Base-by-base conservation (phyloP, 2,329 filamentous ascomycete species). In the Fusarium burgessii region DNA sequence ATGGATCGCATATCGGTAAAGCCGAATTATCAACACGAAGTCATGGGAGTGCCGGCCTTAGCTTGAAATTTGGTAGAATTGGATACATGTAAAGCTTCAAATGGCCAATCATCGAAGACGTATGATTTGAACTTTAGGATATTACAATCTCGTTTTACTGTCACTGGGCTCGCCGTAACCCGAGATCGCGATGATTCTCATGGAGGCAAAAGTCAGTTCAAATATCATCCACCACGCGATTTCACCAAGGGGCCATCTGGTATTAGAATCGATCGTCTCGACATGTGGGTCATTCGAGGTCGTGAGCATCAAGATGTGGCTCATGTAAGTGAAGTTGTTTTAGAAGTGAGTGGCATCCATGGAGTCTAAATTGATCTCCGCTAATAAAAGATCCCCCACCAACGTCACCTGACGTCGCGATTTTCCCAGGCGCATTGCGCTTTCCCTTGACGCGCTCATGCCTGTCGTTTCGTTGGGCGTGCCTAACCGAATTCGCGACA, bases 321-420 rank as follows among this genome's bases (percentile, higher is more conserved):
- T 67, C 11, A 41, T 65, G 40, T 50, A 60, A 60, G 65, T 66
- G 33, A 51, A 63, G 49, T 43, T 62, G 43, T 36, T 46, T 36
- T 35, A 45, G 55, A 46, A 51, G 33, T 47, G 40, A 47, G 58
- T 29, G 42, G 51, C 42, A 15, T 25, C 20, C 13, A 35, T 27
- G n/a, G 40, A 20, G 18, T 18, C 50, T 36, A 36, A 36, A 45
- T 60, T 66, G 63, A 43, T 58, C 20, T 62, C 36, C 25, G 62
- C 55, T 18, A 10, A 36, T 18, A 10, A 36, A 33, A 50, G 17
- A 18, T 23, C 49, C 60, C 68, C 58, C 57, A 36, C 50, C 62
- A 64, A 61, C 56, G 71, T 77, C 75, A 77, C 75, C 75, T 77
- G 75, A 77, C 67, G 68, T 68, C 75, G 74, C 75, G 75, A 76